These are phyloP conservation scores for Vaccinium vitisidaea DNA, from an alignment of 148 eudicot species.

Conservation along the genomic window DNA sequence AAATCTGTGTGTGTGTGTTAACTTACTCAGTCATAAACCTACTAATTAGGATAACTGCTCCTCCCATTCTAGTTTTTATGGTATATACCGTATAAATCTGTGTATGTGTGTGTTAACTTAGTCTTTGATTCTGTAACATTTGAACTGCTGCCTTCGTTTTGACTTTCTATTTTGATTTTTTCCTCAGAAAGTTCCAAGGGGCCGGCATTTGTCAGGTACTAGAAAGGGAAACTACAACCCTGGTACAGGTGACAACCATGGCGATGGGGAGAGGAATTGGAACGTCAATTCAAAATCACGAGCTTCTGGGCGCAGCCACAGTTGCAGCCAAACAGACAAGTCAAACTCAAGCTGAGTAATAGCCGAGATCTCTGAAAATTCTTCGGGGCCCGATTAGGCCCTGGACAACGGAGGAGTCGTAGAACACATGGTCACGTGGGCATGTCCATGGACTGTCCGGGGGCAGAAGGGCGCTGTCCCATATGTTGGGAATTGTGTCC, in stretches of 20 bases:
- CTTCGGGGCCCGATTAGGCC: slow-evolving; percentile 87
- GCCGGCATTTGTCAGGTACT: slow-evolving; percentile 56
- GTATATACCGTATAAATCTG: background rate
- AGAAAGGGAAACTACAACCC: slow-evolving; percentile 62
- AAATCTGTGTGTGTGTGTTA: too few species aligned
- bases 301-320: slow-evolving; percentile 47
- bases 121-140: background rate
- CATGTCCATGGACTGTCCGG: slow-evolving; percentile 91
- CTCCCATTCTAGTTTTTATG: background rate
- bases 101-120: too few species aligned
- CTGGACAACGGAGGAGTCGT: slow-evolving; percentile 83
- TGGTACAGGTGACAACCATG: slow-evolving; percentile 60
- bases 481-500: slow-evolving; percentile 63
- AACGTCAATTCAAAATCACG: slow-evolving; percentile 57
- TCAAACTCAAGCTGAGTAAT: slow-evolving; percentile 61
- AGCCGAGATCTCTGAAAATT: slow-evolving; percentile 78
- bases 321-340: slow-evolving; percentile 60
- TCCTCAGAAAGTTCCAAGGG: slow-evolving; percentile 66
- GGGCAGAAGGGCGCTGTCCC: slow-evolving; percentile 55
- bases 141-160: background rate
- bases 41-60: background rate
- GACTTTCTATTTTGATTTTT: background rate
- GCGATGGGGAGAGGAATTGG: slow-evolving; percentile 82
- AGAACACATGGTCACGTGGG: slow-evolving; percentile 68
- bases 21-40: too few species aligned